Conservation (phyloP, 2,329 filamentous ascomycete species). For the Aspergillus sp. region DNA sequence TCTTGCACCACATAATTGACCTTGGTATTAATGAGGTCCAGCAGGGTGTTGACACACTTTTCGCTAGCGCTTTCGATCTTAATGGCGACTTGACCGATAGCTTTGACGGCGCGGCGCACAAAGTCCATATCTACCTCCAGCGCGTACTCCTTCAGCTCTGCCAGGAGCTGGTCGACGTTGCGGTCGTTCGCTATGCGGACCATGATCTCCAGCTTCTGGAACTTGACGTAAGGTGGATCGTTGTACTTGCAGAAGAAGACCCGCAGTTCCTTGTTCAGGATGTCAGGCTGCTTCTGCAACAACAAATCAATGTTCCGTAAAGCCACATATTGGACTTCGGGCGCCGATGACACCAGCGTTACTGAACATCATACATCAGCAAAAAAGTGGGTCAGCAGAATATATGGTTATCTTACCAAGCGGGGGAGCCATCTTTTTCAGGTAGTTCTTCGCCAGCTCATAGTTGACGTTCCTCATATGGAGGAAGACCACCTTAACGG, state of each 20-base stretch:
- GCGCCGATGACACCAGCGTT: conserved; percentile 89
- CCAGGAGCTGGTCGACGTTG: conserved; percentile 91
- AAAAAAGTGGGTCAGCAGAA: not conserved
- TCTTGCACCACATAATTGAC: conserved; percentile 99
- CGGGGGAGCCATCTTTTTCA: conserved; percentile 98
- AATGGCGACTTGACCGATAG: conserved; percentile 96
- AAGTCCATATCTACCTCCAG: conserved; percentile 99
- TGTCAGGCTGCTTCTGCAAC: conserved; percentile 92
- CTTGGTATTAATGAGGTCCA: conserved; percentile 94
- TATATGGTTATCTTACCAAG: conserved; percentile 62
- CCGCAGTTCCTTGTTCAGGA: conserved; percentile 92
- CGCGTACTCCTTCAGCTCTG: conserved; percentile 95
- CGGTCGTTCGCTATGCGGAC: conserved; percentile 96
- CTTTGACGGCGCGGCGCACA: conserved; percentile 87
- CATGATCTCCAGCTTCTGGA: conserved; percentile 98
- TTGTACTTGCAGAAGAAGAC: conserved; percentile 99
- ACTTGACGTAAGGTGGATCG: conserved; percentile 94
- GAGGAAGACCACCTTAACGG: conserved; percentile 95
- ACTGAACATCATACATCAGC: conserved; percentile 57
- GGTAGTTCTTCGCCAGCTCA: conserved; percentile 78
- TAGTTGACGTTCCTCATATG: conserved; percentile 85
- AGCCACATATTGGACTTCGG: conserved; percentile 97
- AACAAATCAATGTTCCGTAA: conserved; percentile 94
- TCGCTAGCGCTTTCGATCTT: conserved; percentile 96
- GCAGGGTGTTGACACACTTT: conserved; percentile 88